These are phyloP conservation scores for Cercophora samala DNA, from an alignment of 495 filamentous ascomycete species.

Conservation along the genomic window DNA sequence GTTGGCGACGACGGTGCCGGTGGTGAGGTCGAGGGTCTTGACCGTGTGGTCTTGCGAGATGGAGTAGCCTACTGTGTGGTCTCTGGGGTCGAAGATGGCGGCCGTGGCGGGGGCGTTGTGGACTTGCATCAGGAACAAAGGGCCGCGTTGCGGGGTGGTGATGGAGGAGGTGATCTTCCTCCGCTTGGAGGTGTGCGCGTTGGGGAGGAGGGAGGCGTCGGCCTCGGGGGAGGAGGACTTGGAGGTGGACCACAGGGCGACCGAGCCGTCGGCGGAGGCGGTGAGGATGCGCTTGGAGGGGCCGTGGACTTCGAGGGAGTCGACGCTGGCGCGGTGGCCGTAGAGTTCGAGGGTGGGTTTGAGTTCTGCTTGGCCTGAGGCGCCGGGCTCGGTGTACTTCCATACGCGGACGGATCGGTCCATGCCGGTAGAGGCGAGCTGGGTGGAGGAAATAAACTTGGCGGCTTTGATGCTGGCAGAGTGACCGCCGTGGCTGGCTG, in stretches of 20 bases:
- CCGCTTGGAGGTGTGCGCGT: slow-evolving; percentile 63
- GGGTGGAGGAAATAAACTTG: slow-evolving; percentile 71
- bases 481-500: slow-evolving; percentile 64
- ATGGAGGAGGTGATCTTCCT: slow-evolving; percentile 67
- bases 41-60: slow-evolving; percentile 84
- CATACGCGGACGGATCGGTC: slow-evolving; percentile 83
- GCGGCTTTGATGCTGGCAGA: slow-evolving; percentile 71
- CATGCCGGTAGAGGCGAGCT: slow-evolving; percentile 74
- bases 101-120: slow-evolving; percentile 71
- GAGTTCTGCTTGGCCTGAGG: slow-evolving; percentile 52
- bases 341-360: slow-evolving; percentile 79
- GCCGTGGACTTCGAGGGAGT: slow-evolving; percentile 73
- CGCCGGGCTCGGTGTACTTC: slow-evolving; percentile 70
- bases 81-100: slow-evolving; percentile 76
- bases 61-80: slow-evolving; percentile 86
- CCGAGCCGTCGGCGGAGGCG: slow-evolving; percentile 70
- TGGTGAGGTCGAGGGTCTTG: slow-evolving; percentile 87
- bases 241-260: slow-evolving; percentile 81
- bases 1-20: slow-evolving; percentile 66
- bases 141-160: slow-evolving; percentile 68
- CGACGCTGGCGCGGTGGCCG: slow-evolving; percentile 72
- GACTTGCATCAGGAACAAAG: slow-evolving; percentile 65
- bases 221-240: slow-evolving; percentile 70
- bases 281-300: slow-evolving; percentile 75
- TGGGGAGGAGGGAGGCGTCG: slow-evolving; percentile 61